phyloP scores from a whole-genome alignment of 2,329 filamentous ascomycete genomes.

The Dothistroma pini region DNA sequence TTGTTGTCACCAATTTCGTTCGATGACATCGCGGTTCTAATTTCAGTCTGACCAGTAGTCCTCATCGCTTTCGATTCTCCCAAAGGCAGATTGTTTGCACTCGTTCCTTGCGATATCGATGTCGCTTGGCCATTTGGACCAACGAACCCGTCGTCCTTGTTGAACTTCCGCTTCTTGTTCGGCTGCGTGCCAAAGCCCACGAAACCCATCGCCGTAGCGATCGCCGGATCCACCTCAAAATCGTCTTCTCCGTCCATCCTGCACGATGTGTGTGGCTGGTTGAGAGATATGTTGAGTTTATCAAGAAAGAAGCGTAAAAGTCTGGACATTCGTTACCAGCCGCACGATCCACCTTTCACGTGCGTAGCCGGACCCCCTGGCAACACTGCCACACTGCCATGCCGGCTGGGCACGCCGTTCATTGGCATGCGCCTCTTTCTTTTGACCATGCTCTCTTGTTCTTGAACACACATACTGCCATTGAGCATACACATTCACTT shows the following conservation, averaged over 20 bases:
- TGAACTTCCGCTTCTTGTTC: slow-evolving; percentile 69
- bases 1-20: not conserved
- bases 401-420: not conserved
- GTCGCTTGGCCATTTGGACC: slow-evolving; percentile 33
- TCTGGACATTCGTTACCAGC: not conserved
- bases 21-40: not conserved
- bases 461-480: not conserved
- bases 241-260: slow-evolving; percentile 26
- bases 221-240: slow-evolving; percentile 50
- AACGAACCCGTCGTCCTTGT: slow-evolving; percentile 53
- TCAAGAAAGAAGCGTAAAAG: not conserved
- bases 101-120: slow-evolving; percentile 34
- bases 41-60: not conserved
- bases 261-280: not conserved
- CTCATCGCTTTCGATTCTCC: slow-evolving; percentile 7
- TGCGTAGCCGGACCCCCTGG: not conserved
- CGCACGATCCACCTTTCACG: not conserved
- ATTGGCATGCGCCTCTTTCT: not conserved
- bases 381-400: not conserved
- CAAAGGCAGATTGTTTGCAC: slow-evolving; percentile 30
- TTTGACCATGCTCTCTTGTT: not conserved
- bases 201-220: slow-evolving; percentile 70
- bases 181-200: slow-evolving; percentile 61
- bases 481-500: not conserved
- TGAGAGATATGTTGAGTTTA: not conserved